Evolutionary conservation across 2,329 filamentous ascomycete species (phyloP), one percentile per base, ranked within the genome.

Genomic region (Xylariaceae sp.): DNA sequence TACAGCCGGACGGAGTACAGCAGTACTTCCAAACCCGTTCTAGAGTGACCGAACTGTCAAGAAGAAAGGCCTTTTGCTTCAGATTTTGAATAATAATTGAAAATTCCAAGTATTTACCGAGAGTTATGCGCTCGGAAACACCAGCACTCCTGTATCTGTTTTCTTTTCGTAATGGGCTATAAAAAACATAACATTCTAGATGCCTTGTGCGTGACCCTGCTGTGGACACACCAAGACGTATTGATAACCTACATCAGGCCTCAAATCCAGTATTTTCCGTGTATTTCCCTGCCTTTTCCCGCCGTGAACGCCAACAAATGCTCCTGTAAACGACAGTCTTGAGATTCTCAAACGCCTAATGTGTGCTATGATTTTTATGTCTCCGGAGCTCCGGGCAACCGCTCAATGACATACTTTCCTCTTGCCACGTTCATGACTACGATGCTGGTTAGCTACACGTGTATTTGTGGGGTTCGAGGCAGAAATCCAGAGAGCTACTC

Each of bases 391-490:
- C 88, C 85, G 4, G 89, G 89, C 47, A 96, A 65, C 54, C 89
- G 78, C 71, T 97, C 92, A 56, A 98, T 92, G 33, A 90, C 83
- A 64, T 96, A 97, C 65, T 96, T 96, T 31, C 86, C 88, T 56
- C 86, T 77, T 5, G 84, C 85, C 18, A 92, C 87, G 56, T 81
- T 88, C 71, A 95, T 74, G 52, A 86, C 44, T 49, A 34, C 13
- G 24, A 6, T 9, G 9, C 12, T 13, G 15, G 36, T 48, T 13
- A 48, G 40, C 32, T 29, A 39, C 9, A 14, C 14, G 15, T 9
- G 19, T 12, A 5, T 35, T 11, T 28, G 15, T 12, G n/a, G 14
- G 15, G n/a, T 11, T 9, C 13, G 18, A n/a, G 24, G 12, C 13
- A 36, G 17, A 11, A 19, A 16, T n/a, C 27, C 12, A 31, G 14